Evolutionary conservation across 345 rosid genomes (phyloP), one percentile per base, ranked within the genome.

Genomic region (Erodium maritimum): DNA sequence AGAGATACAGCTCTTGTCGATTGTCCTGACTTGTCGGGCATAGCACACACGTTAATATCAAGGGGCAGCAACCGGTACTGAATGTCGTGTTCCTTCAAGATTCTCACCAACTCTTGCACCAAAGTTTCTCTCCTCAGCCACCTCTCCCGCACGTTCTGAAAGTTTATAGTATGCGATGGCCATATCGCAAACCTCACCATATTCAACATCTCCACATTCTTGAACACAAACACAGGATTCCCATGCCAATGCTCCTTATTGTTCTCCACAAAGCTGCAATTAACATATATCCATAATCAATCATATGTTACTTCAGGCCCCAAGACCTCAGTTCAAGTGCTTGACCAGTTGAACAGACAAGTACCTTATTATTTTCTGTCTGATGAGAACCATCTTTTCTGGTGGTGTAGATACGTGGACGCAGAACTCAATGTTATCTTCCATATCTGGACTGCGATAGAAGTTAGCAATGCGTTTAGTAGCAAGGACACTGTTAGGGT

Each of bases 361-460:
- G 61, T 50, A 64, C 96, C 86, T 79, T 19, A 64, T 58, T 59
- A 88, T 84, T 75, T 78, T 81, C 58, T 88, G 88, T 61, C 77
- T 88, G 70, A 91, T 67, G 42, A 65, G 50, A 10, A 83, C 72
- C 50, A 79, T 74, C 74, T 86, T 84, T 63, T 91, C 96, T 1
- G 78, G 65, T 1, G 96, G 95, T 57, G 95, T 86, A 50, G 82
- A 63, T 23, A 91, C 57, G 54, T 91, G 98, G 67, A 88, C 57
- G 65, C 70, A 80, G 83, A 91, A 86, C 71, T 91, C 96, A 10
- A 91, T 67, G 0, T 69, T 60, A 17, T 91, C 98, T 18, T 86
- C 93, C 96, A 91, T 91, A 56, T 88, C 96, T 1, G 98, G 96
- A 65, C 96, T 91, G 1, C 95, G 95, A 64, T 91, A 79, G 69